These are phyloP conservation scores for Schizophyllum amplum DNA, from an alignment of 1,284 basidiomycete species.

Conservation along the genomic window DNA sequence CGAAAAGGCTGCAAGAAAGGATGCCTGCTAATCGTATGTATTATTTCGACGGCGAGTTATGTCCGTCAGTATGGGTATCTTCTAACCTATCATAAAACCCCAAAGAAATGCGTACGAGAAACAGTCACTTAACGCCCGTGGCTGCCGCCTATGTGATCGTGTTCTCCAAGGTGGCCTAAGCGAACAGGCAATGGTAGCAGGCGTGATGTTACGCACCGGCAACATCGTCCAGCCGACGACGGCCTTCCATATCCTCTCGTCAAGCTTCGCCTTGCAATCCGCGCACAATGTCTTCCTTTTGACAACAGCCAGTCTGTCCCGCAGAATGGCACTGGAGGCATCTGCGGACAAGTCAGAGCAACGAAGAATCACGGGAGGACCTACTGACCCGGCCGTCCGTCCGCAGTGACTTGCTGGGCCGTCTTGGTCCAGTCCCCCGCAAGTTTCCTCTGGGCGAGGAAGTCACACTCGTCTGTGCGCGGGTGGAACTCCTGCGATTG, in stretches of 20 bases:
- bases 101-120: too few species aligned
- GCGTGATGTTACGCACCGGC: background rate
- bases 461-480: background rate
- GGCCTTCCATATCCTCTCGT: background rate
- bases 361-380: background rate
- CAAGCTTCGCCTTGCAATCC: background rate
- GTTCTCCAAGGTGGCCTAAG: too few species aligned
- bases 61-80: too few species aligned
- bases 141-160: too few species aligned
- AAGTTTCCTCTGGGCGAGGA: background rate
- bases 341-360: background rate
- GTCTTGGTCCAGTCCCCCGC: constrained; percentile 2
- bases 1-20: too few species aligned
- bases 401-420: background rate
- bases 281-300: background rate
- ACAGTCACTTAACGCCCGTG: too few species aligned
- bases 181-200: too few species aligned
- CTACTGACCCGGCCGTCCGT: constrained; percentile 2
- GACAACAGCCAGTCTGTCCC: background rate
- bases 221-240: background rate
- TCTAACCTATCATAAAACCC: too few species aligned
- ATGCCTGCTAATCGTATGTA: too few species aligned
- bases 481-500: constrained; percentile 1
- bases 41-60: too few species aligned
- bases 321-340: background rate